Evolutionary conservation across 2,329 filamentous ascomycete species (phyloP).

Genomic region (Sarocladiaceae sp.): DNA sequence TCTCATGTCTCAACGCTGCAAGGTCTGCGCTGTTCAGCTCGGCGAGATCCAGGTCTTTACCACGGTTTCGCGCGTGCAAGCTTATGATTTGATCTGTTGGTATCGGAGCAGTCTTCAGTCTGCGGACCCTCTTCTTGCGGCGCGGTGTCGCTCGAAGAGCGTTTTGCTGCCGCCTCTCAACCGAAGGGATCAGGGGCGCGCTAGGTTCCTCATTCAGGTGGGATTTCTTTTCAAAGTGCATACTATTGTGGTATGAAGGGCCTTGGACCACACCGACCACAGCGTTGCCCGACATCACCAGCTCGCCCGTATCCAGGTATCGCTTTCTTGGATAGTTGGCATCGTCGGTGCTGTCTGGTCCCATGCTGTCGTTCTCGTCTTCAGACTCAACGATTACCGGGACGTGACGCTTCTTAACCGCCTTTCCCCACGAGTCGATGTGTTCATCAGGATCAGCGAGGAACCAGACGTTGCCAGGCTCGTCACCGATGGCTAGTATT

Average conservation of each 20-base stretch:
- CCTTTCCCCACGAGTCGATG: slow-evolving; percentile 1
- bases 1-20: neutral
- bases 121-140: slow-evolving; percentile 17
- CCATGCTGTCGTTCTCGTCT: slow-evolving; percentile 14
- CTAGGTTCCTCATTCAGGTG: slow-evolving; percentile 38
- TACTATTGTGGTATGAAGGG: slow-evolving; percentile 39
- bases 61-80: neutral
- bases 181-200: slow-evolving; percentile 37
- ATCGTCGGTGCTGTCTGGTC: slow-evolving; percentile 12
- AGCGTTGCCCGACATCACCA: slow-evolving; percentile 37
- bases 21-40: neutral
- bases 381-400: neutral
- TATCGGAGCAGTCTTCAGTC: slow-evolving; percentile 14
- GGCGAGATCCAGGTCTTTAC: neutral
- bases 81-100: neutral
- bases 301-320: slow-evolving; percentile 31
- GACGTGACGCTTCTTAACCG: neutral
- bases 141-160: slow-evolving; percentile 21
- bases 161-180: slow-evolving; percentile 38
- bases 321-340: neutral
- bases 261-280: slow-evolving; percentile 52
- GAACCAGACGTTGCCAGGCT: slow-evolving; percentile 53
- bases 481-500: slow-evolving; percentile 53
- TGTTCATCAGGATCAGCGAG: slow-evolving; percentile 31
- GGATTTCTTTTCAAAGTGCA: slow-evolving; percentile 40